Percentiles rank a stretch among this genome's conserved stretches.
phyloP scores from a whole-genome alignment of 805 yeast genomes.

The Wickerhamiella slavikovae region DNA sequence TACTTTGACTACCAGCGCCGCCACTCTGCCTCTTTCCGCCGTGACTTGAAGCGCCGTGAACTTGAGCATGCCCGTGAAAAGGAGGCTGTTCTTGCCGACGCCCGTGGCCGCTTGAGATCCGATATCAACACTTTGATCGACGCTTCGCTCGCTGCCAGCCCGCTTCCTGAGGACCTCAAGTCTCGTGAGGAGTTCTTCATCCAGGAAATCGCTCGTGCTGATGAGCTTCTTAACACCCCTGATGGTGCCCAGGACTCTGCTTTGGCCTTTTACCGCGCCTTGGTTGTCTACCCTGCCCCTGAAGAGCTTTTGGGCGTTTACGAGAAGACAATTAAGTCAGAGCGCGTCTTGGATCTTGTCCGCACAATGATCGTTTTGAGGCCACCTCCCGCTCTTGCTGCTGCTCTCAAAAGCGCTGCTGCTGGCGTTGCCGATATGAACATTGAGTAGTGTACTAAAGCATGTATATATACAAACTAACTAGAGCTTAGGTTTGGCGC shows the following conservation, averaged over 20 bases:
- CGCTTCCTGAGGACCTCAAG: conserved; percentile 47
- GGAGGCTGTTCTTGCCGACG: conserved; percentile 34
- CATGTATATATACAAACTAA: too few species aligned
- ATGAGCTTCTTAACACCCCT: conserved; percentile 44
- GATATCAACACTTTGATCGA: conserved; percentile 40
- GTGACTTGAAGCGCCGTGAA: conserved; percentile 40
- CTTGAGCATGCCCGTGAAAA: conserved; percentile 39
- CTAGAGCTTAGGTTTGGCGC: too few species aligned
- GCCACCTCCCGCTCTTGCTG: conserved; percentile 61
- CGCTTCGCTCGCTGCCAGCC: conserved; percentile 45
- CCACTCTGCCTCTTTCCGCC: conserved; percentile 63
- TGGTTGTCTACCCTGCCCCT: conserved; percentile 86
- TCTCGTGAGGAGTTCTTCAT: conserved; percentile 67
- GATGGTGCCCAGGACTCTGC: conserved; percentile 54
- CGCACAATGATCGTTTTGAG: conserved; percentile 77
- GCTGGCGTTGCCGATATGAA: too few species aligned
- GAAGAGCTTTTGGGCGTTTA: conserved; percentile 75
- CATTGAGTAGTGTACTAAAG: too few species aligned
- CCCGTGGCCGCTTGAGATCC: conserved; percentile 34
- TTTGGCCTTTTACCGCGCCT: conserved; percentile 76
- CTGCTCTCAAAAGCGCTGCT: conserved; percentile 47
- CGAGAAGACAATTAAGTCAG: conserved; percentile 72
- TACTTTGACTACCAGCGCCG: conserved; percentile 92
- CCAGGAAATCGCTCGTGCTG: conserved; percentile 69
- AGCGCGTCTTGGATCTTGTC: conserved; percentile 51